Percentiles rank a stretch among this genome's conserved stretches.
These are phyloP conservation scores for Sistotremastrum suecicum DNA, from an alignment of 768 basidiomycete genomes.

Conservation along the genomic window DNA sequence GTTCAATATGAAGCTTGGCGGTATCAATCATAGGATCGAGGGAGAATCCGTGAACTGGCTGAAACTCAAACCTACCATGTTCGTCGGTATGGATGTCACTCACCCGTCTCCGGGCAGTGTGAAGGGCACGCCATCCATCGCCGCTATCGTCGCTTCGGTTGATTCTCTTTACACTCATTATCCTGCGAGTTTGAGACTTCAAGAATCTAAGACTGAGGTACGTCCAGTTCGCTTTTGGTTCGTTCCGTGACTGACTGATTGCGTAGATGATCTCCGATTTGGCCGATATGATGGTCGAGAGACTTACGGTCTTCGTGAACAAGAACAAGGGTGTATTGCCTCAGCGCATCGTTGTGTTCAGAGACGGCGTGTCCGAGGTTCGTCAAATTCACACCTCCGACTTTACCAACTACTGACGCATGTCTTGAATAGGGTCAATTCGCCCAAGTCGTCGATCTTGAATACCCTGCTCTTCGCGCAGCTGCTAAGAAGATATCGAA, in stretches of 20 bases:
- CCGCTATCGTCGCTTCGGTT: slow-evolving; percentile 67
- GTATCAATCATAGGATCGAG: slow-evolving; percentile 60
- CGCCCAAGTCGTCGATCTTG: slow-evolving; percentile 39
- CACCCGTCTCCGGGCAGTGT: slow-evolving; percentile 68
- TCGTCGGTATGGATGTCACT: slow-evolving; percentile 77
- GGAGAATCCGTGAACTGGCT: slow-evolving; percentile 47
- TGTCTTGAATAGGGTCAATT: slow-evolving; percentile 89
- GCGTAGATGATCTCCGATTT: slow-evolving; percentile 51
- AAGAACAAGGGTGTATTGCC: slow-evolving; percentile 41
- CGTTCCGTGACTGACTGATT: background rate
- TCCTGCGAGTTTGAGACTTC: slow-evolving; percentile 59
- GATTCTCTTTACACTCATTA: slow-evolving; percentile 62
- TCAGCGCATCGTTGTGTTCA: slow-evolving; percentile 54
- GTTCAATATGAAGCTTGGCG: slow-evolving; percentile 72
- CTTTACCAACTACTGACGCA: slow-evolving; percentile 1
- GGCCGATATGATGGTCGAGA: slow-evolving; percentile 53
- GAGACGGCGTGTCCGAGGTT: slow-evolving; percentile 81
- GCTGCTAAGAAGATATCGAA: slow-evolving; percentile 40
- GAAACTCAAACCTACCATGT: slow-evolving; percentile 54
- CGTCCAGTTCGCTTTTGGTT: slow-evolving; percentile 3
- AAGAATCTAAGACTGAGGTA: slow-evolving; percentile 64
- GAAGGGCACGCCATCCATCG: slow-evolving; percentile 68
- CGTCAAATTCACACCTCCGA: background rate
- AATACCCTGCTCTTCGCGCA: slow-evolving; percentile 45
- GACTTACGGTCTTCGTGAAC: slow-evolving; percentile 41